Evolutionary conservation across 2,329 filamentous ascomycete genomes (phyloP), one percentile per base, ranked within the genome.

Genomic region (Colletotrichum gigasporum): DNA sequence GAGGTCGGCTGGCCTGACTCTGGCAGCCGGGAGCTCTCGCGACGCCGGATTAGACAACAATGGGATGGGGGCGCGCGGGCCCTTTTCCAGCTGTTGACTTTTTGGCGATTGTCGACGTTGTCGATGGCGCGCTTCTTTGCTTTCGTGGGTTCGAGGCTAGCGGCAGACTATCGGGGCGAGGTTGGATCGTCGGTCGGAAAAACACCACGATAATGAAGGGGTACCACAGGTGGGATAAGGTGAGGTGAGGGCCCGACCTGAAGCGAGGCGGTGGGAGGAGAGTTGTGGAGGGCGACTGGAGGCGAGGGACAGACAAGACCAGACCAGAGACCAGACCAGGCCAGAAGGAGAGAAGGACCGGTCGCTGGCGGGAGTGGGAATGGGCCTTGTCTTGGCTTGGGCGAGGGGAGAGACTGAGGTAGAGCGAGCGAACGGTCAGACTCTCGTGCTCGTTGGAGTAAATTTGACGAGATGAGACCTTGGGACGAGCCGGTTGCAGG

Each of bases 401-500:
- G 41, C 57, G 60, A 58, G 28, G 42, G 35, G 53, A 39, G 54
- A 18, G 10, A 63, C n/a, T 22, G 47, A 53, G 56, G 42, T 26
- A 53, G 47, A 59, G 44, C 41, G 47, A 59, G 32, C 41, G 41
- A 45, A 55, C 61, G 61, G 57, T 65, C 57, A 62, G 62, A 65
- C 56, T 54, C 42, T 34, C 16, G 35, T 50, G 34, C 22, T 65
- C 41, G 63, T 65, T 50, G 50, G 37, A 66, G 63, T 67, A 63
- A 70, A 66, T 58, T 69, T 69, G 68, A 67, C 65, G 67, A 69
- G 68, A 69, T 69, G 67, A 69, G 67, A 63, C 65, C 32, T 58
- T 68, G 53, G 55, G 67, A 67, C 61, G 62, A 67, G 66, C 63
- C 58, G 65, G 68, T 57, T 66, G 57, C 60, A 60, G 59, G 48